Conservation (phyloP, 116 monocot genomes). For the Posidonia oceanica region DNA sequence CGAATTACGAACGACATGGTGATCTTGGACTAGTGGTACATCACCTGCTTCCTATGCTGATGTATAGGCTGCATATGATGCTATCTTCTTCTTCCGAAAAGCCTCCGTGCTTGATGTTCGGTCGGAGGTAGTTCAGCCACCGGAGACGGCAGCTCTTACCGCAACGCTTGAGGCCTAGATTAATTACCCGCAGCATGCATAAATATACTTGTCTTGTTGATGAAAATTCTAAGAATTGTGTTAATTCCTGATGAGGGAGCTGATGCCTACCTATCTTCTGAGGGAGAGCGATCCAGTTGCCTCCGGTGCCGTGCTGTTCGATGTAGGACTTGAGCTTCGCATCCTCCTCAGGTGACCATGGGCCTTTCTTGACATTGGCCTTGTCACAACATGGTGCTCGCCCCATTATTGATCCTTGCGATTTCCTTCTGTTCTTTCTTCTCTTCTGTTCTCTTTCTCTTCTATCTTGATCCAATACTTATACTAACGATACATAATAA, state of each 20-base stretch:
- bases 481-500: not conserved
- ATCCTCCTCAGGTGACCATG: conserved; percentile 25
- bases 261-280: conserved; percentile 15
- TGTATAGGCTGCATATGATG: conserved; percentile 69
- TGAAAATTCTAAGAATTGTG: too few species aligned
- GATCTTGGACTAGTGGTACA: not conserved
- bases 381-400: conserved; percentile 27
- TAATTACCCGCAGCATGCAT: too few species aligned
- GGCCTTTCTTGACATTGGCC: conserved; percentile 24
- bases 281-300: conserved; percentile 28
- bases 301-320: conserved; percentile 19
- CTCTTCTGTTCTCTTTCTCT: not conserved
- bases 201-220: too few species aligned
- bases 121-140: conserved; percentile 79
- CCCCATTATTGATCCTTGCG: conserved; percentile 6
- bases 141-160: conserved; percentile 81
- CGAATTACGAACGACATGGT: not conserved
- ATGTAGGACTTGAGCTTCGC: conserved; percentile 20
- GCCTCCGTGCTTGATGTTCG: conserved; percentile 69
- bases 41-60: conserved; percentile 84
- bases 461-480: not conserved
- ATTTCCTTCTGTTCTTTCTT: not conserved
- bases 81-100: conserved; percentile 80
- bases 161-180: conserved; percentile 60
- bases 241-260: not conserved